Evolutionary conservation across 2,329 filamentous ascomycete species (phyloP), one percentile per base, ranked within the genome.

Genomic region (Drechmeria coniospora): DNA sequence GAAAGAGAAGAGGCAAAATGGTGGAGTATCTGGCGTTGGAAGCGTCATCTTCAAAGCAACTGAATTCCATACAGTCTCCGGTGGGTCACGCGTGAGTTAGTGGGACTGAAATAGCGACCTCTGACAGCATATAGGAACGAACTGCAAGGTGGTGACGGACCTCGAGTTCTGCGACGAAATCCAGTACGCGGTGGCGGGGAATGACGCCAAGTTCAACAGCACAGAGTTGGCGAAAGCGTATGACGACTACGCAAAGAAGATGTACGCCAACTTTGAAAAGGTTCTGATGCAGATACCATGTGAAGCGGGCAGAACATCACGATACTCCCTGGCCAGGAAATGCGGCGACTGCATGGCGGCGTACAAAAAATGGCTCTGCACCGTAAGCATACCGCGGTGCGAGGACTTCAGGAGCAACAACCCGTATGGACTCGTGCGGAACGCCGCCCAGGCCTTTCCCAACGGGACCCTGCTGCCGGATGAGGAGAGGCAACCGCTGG

Each of bases 281-380:
- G 82, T 76, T 9, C 62, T 98, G 21, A 72, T 78, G 36, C 86
- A 94, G 47, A 69, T 92, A 15, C 74, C 81, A 10, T 98, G 90
- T 61, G 75, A 93, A 42, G 77, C 82, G 3, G 68, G 68, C 0
- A 56, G 68, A 2, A 74, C 76, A 19, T 72, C 79, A 10, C 68
- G 70, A 37, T 98, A 92, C 56, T 93, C 84, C 1, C 71, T 95
- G 10, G 79, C 73, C 2, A 70, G 74, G 23, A 69, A 54, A 39
- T 98, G 90, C 59, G 52, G 59, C 23, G 68, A 92, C 50, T 98
- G 90, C 53, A 69, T 62, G 11, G 45, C 49, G 1, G 82, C 83
- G 7, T 98, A 98, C 65, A 94, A 92, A 51, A 64, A 74, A 44
- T 98, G 90, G 90, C 74, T 98, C 13, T 98, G 90, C 57, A 79